phyloP scores from a whole-genome alignment of 2,329 filamentous ascomycete species.

The Xylaria sp. region DNA sequence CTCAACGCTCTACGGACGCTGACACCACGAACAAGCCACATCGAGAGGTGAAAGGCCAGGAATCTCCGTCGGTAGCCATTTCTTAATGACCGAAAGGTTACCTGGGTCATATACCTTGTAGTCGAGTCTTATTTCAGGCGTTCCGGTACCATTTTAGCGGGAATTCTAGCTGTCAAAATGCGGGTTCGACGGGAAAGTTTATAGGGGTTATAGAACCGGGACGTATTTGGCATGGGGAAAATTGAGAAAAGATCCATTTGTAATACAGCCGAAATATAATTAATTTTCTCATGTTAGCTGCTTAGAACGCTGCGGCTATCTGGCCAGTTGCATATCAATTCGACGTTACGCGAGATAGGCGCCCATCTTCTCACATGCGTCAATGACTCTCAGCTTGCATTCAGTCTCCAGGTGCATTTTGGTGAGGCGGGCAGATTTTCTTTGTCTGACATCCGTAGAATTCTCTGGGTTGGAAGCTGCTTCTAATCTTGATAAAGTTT shows the following conservation, averaged over 20 bases:
- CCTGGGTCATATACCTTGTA: conserved; percentile 13
- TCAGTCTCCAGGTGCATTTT: not conserved
- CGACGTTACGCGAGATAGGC: not conserved
- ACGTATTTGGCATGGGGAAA: not conserved
- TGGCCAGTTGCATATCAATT: not conserved
- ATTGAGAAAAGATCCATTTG: too few species aligned
- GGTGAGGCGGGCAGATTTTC: not conserved
- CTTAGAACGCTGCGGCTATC: not conserved
- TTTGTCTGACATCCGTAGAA: not conserved
- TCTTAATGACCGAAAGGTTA: not conserved
- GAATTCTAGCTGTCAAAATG: not conserved
- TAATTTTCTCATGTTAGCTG: not conserved
- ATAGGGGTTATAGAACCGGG: not conserved
- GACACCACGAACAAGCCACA: conserved; percentile 1
- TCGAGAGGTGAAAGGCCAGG: not conserved
- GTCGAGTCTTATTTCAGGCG: not conserved
- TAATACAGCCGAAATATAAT: not conserved
- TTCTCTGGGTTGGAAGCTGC: not conserved
- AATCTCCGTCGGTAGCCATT: conserved; percentile 7
- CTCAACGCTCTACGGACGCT: not conserved
- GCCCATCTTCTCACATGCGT: conserved; percentile 1
- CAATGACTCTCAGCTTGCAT: conserved; percentile 2
- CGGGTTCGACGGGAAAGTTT: not conserved
- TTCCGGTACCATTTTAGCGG: conserved; percentile 4
- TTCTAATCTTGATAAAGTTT: conserved; percentile 30